Conservation (phyloP, 176 grass and related monocot species). For the Oryza coarctata region DNA sequence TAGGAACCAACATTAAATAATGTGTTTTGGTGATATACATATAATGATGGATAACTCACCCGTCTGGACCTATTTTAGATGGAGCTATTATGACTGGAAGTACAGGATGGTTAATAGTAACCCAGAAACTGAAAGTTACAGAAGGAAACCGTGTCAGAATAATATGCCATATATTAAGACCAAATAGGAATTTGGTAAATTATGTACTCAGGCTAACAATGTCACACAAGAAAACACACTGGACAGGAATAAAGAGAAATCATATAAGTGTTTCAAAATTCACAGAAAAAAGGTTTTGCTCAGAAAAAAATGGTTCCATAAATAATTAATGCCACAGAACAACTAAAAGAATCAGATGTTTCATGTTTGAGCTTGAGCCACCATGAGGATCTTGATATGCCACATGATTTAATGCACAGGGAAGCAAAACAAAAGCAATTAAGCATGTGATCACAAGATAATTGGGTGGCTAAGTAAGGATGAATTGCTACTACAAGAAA, state of each 20-base stretch:
- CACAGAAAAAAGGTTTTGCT: not conserved
- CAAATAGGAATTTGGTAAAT: not conserved
- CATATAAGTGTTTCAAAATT: not conserved
- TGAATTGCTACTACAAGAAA: slow-evolving; percentile 13
- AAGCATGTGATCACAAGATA: slow-evolving; percentile 1
- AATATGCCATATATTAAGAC: slow-evolving; percentile 8
- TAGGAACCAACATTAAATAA: not conserved
- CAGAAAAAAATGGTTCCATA: not conserved
- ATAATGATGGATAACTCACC: slow-evolving; percentile 54
- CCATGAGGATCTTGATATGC: not conserved
- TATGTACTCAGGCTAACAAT: not conserved
- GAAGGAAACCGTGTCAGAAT: slow-evolving; percentile 41
- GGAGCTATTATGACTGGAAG: slow-evolving; percentile 51
- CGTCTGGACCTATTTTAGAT: slow-evolving; percentile 43
- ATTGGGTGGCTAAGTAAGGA: not conserved
- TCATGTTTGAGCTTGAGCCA: not conserved
- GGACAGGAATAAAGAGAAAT: not conserved
- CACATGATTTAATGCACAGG: not conserved
- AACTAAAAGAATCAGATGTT: not conserved
- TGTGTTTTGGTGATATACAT: slow-evolving; percentile 11
- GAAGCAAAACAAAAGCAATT: slow-evolving; percentile 1
- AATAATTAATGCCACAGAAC: not conserved
- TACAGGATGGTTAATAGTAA: slow-evolving; percentile 57
- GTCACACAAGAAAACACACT: not conserved
- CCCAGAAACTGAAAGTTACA: slow-evolving; percentile 72